A percentile compares a stretch with the other conserved stretches of the same genome.
These are phyloP conservation scores for Diutina mesorugosa DNA, from an alignment of 1,139 yeast genomes.

Conservation along the genomic window DNA sequence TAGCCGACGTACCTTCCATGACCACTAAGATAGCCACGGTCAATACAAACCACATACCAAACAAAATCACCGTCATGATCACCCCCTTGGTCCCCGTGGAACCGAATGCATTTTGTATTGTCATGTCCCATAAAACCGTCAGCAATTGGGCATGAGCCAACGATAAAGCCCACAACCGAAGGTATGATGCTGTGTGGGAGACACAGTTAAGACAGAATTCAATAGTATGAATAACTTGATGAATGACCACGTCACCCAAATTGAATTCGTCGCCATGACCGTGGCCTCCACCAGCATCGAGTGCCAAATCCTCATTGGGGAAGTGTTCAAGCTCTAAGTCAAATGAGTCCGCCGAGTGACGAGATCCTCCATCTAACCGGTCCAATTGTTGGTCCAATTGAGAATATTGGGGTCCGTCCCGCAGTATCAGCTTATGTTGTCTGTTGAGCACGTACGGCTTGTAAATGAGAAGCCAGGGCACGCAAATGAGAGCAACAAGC, in stretches of 20 bases:
- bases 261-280: conserved; percentile 26
- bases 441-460: neutral
- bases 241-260: neutral
- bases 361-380: neutral
- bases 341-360: neutral
- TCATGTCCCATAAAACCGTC: conserved; percentile 92
- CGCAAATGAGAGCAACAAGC: neutral
- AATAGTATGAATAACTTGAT: conserved; percentile 2
- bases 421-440: neutral
- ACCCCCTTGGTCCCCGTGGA: conserved; percentile 58
- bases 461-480: conserved; percentile 1
- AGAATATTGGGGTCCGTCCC: neutral
- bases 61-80: conserved; percentile 58
- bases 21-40: conserved; percentile 85
- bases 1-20: conserved; percentile 98
- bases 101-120: conserved; percentile 74
- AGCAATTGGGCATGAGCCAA: conserved; percentile 96
- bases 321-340: neutral
- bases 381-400: neutral
- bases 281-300: conserved; percentile 24
- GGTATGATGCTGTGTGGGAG: conserved; percentile 1
- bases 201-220: conserved; percentile 2
- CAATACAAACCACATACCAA: conserved; percentile 89
- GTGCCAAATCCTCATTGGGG: neutral
- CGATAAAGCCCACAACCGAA: conserved; percentile 70